Evolutionary conservation across 768 basidiomycete genomes (phyloP).

Genomic region (Amanita jacksonii): DNA sequence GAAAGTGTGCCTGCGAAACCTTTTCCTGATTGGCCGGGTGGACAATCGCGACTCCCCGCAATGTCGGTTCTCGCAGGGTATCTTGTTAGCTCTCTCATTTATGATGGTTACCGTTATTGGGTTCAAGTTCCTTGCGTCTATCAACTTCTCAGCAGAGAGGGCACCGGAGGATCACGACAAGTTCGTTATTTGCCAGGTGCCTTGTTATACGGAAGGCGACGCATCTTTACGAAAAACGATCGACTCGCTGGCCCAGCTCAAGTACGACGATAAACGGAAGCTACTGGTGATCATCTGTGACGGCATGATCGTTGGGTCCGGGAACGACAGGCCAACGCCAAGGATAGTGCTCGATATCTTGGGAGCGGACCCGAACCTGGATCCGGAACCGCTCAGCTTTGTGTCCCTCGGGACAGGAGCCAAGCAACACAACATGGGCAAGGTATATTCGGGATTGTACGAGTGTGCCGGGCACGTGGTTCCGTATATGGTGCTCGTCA

Average conservation of each 20-base stretch:
- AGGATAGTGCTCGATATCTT: conserved; percentile 95
- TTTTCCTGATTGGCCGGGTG: conserved; percentile 86
- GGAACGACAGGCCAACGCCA: conserved; percentile 93
- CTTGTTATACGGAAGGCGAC: conserved; percentile 97
- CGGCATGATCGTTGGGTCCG: conserved; percentile 95
- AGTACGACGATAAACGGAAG: conserved; percentile 98
- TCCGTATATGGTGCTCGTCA: conserved; percentile 86
- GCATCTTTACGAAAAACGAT: conserved; percentile 78
- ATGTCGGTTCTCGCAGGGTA: conserved; percentile 86
- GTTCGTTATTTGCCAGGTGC: conserved; percentile 95
- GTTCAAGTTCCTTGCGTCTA: conserved; percentile 90
- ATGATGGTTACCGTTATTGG: conserved; percentile 94
- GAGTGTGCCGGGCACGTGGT: conserved; percentile 93
- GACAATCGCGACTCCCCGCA: conserved; percentile 90
- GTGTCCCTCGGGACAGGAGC: conserved; percentile 88
- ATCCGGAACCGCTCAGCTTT: conserved; percentile 94
- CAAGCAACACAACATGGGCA: conserved; percentile 97
- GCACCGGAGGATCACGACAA: conserved; percentile 95
- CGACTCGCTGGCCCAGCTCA: conserved; percentile 87
- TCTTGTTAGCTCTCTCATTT: conserved; percentile 80
- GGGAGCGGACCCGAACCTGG: conserved; percentile 84
- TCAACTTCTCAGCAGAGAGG: conserved; percentile 71
- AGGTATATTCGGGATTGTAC: conserved; percentile 93
- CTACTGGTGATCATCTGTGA: conserved; percentile 90
- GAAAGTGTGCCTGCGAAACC: conserved; percentile 83